Evolutionary conservation across 495 filamentous ascomycete genomes (phyloP), one percentile per base, ranked within the genome.

Genomic region (Venustampulla echinocandica): DNA sequence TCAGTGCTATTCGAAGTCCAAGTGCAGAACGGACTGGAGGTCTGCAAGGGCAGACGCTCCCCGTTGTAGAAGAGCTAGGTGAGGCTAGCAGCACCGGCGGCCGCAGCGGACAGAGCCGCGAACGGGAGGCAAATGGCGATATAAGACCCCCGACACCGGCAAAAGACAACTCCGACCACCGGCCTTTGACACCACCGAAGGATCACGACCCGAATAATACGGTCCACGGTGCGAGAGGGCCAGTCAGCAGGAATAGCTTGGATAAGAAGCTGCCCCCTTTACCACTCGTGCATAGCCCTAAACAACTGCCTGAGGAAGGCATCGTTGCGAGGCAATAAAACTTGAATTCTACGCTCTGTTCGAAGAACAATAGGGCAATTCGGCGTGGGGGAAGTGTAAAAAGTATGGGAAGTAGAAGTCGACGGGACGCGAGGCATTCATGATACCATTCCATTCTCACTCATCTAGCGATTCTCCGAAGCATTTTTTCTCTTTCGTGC

Each of bases 21-120:
- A 50, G 66, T 64, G 56, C 61, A 2, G 82, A 88, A 41, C 67
- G 76, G 34, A 61, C 72, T 19, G 60, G 54, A 17, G 76, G 72
- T 10, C 56, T 70, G 10, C 70, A 72, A 20, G 77, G 80, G 10
- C 72, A 82, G 22, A 81, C 85, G 19, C 64, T 98, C n/a, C 92
- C 92, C 1, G 82, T 96, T 39, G 87, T 98, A 6, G 88, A 95
- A 45, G 92, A 98, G 68, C 83, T 82, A 20, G 84, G 81, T 10
- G 92, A 96, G 63, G 84, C 74, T 3, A 90, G 84, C 45, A 78
- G 81, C 22, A 57, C 48, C 15, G 54, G 57, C 13, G 54, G 54
- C n/a, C 25, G 52, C 39, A 59, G 53, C 44, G 44, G 47, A 10
- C 43, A 42, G 18, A 55, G 56, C 30, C 15, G 40, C 27, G 50